phyloP scores from a whole-genome alignment of 2,329 filamentous ascomycete species.

The Cladosporium sp. region DNA sequence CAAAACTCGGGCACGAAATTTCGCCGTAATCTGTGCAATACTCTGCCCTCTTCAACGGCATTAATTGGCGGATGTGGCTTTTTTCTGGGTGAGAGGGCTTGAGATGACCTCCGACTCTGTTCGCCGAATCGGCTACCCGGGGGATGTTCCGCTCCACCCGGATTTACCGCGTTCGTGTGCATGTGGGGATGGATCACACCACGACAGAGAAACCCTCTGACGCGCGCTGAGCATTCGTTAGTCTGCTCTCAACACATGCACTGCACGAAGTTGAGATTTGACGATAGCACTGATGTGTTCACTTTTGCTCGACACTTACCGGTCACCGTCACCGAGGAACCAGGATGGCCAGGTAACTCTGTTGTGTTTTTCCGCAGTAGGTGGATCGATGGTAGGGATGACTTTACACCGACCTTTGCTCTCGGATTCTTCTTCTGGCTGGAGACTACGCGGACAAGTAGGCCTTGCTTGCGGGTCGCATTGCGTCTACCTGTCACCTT shows the following conservation, averaged over 20 bases:
- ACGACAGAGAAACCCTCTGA: neutral
- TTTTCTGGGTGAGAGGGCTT: neutral
- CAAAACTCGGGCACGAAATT: neutral
- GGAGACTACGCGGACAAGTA: neutral
- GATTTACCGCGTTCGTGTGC: constrained; percentile 1
- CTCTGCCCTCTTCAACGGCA: neutral
- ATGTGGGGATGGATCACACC: constrained; percentile 3
- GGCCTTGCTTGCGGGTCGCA: neutral
- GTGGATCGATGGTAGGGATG: neutral
- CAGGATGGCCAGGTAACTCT: neutral
- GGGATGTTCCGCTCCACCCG: constrained; percentile 2
- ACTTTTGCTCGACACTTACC: neutral
- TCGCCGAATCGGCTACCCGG: neutral
- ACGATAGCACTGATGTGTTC: neutral
- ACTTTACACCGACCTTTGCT: neutral
- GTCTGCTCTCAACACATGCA: constrained; percentile 3
- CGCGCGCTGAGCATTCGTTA: neutral
- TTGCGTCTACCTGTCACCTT: neutral
- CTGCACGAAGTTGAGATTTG: neutral
- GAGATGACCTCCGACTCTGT: neutral
- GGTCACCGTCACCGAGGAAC: neutral
- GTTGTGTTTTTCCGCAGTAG: neutral
- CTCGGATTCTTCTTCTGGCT: neutral
- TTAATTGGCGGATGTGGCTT: neutral
- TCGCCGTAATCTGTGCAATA: neutral